These are phyloP conservation scores for Coemansia javaensis DNA, from an alignment of 192 early-diverging fungal genomes.

Conservation along the genomic window DNA sequence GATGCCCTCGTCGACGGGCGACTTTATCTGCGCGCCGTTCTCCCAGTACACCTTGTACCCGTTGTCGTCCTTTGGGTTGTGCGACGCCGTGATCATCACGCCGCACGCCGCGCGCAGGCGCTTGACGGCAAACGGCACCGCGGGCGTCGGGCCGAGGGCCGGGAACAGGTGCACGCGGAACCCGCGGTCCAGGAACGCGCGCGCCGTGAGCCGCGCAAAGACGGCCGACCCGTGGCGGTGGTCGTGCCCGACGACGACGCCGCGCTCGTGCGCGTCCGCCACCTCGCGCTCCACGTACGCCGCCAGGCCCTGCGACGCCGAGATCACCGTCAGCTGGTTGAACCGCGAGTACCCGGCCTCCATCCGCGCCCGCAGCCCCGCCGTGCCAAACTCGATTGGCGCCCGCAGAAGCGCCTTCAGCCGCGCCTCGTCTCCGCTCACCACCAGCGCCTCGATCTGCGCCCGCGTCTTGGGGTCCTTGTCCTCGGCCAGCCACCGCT, in stretches of 20 bases:
- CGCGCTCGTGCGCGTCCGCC: conserved; percentile 56
- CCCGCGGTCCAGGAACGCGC: conserved; percentile 72
- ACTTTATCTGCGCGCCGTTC: conserved; percentile 88
- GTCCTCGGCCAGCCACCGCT: conserved; percentile 47
- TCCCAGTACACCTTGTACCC: conserved; percentile 88
- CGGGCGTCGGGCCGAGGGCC: conserved; percentile 75
- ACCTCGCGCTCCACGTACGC: conserved; percentile 61
- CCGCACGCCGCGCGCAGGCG: conserved; percentile 67
- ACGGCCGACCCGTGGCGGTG: conserved; percentile 81
- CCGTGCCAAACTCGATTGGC: conserved; percentile 80
- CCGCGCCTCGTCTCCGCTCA: conserved; percentile 7
- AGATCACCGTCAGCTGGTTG: conserved; percentile 90
- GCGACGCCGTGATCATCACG: conserved; percentile 96
- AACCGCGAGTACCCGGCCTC: conserved; percentile 89
- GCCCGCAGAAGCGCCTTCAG: conserved; percentile 35
- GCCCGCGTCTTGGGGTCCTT: conserved; percentile 40
- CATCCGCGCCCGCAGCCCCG: conserved; percentile 88
- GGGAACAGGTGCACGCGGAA: conserved; percentile 76
- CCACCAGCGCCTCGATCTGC: conserved; percentile 37
- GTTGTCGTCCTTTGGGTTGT: conserved; percentile 93
- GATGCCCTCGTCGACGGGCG: conserved; percentile 80
- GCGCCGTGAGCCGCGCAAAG: conserved; percentile 81
- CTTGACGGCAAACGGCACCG: conserved; percentile 81
- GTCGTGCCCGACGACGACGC: conserved; percentile 90
- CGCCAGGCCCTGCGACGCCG: conserved; percentile 84